Conservation (phyloP, 2,329 filamentous ascomycete genomes). For the Camillea tinctor region DNA sequence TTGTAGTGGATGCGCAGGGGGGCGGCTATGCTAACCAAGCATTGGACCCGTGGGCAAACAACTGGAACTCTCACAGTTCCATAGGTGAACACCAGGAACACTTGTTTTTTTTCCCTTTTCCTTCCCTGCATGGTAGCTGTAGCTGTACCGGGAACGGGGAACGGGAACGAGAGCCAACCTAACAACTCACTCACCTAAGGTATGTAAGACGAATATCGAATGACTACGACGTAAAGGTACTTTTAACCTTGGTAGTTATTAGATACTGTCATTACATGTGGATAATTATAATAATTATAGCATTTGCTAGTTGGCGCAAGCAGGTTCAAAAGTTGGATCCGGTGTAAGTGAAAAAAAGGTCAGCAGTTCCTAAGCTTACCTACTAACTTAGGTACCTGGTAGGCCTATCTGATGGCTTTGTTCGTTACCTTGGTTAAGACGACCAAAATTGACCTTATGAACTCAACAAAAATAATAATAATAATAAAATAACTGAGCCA, state of each 20-base stretch:
- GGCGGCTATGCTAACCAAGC: background rate
- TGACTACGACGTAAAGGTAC: no score
- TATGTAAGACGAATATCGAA: no score
- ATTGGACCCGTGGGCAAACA: background rate
- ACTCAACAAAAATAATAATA: background rate
- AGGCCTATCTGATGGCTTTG: background rate
- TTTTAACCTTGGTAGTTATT: no score
- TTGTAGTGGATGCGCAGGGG: background rate
- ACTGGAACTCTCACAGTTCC: background rate
- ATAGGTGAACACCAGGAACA: background rate
- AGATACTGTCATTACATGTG: no score
- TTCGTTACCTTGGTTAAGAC: background rate
- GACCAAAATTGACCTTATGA: background rate
- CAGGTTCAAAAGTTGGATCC: no score
- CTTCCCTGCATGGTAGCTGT: background rate
- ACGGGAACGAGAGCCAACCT: background rate
- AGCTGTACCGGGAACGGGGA: background rate
- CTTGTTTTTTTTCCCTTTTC: background rate
- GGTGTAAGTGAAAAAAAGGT: no score
- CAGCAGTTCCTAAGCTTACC: no score
- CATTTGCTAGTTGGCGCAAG: no score
- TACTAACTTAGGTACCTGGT: no score
- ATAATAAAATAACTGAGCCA: background rate
- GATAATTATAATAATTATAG: no score
- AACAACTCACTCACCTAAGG: no score